Percentiles rank a stretch among this genome's conserved stretches.
phyloP scores from a whole-genome alignment of 192 early-diverging fungal species.

The Umbelopsis sp. region DNA sequence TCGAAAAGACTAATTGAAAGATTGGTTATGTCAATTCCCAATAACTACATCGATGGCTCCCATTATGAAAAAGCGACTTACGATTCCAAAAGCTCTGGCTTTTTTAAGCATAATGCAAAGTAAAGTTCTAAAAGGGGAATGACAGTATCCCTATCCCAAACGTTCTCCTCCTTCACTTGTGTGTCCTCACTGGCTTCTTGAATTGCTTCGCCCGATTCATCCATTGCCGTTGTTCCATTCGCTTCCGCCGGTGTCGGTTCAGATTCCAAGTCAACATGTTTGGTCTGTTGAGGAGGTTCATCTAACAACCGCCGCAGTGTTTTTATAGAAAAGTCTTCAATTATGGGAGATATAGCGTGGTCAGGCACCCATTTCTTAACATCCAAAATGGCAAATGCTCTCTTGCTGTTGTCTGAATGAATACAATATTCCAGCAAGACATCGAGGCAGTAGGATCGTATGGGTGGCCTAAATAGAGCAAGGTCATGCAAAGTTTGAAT shows the following conservation, averaged over 20 bases:
- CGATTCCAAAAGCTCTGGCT: conserved; percentile 65
- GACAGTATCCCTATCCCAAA: conserved; percentile 65
- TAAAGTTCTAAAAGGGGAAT: conserved; percentile 70
- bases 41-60: too few relatives aligned
- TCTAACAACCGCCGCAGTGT: conserved; percentile 22
- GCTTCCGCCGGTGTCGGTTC: not conserved
- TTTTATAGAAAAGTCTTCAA: conserved; percentile 51
- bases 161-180: not conserved
- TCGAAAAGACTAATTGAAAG: conserved; percentile 47
- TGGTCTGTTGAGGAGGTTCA: conserved; percentile 8
- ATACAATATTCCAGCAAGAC: conserved; percentile 57
- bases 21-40: not conserved
- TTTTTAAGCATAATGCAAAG: conserved; percentile 76
- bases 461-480: conserved; percentile 55
- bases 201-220: conserved; percentile 6
- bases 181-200: not conserved
- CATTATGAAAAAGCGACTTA: conserved; percentile 36
- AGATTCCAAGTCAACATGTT: conserved; percentile 23
- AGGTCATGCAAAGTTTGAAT: conserved; percentile 64
- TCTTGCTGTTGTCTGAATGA: conserved; percentile 44
- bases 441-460: conserved; percentile 53
- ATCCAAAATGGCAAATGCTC: conserved; percentile 62
- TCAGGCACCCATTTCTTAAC: conserved; percentile 63
- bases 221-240: not conserved
- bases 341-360: conserved; percentile 41